A percentile compares a stretch with the other conserved stretches of the same genome.
These are phyloP conservation scores for Choiromyces venosus DNA, from an alignment of 495 filamentous ascomycete species.

Conservation along the genomic window DNA sequence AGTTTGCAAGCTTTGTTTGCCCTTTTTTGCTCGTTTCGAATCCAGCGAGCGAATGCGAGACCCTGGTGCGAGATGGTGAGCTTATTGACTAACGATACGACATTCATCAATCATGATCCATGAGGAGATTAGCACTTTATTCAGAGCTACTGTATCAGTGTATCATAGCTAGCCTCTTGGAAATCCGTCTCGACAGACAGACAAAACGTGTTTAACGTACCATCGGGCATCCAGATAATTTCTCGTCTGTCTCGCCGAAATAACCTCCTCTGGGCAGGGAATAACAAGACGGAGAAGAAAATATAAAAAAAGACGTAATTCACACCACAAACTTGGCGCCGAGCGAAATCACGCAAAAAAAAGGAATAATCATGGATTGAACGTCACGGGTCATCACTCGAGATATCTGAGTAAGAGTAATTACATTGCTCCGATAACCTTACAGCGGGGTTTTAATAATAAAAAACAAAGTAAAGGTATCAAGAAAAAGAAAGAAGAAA, in stretches of 20 bases:
- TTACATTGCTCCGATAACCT: neutral
- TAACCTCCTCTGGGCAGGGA: neutral
- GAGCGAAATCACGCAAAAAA: neutral
- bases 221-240: neutral
- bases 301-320: neutral
- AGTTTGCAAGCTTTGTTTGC: neutral
- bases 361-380: neutral
- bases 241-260: neutral
- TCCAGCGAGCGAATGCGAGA: neutral
- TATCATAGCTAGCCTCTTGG: neutral
- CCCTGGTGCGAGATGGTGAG: neutral
- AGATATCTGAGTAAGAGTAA: slow-evolving; percentile 1
- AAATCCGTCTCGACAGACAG: no score
- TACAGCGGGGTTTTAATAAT: neutral
- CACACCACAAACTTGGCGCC: slow-evolving; percentile 3
- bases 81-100: neutral
- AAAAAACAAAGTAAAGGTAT: neutral
- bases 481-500: neutral
- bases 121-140: neutral
- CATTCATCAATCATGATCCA: neutral
- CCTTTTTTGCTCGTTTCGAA: neutral
- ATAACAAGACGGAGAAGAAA: neutral
- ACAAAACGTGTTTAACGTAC: neutral
- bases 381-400: neutral
- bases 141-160: neutral